Evolutionary conservation across 75 land plant species (phyloP).

Genomic region (Adiantum capillusveneris): DNA sequence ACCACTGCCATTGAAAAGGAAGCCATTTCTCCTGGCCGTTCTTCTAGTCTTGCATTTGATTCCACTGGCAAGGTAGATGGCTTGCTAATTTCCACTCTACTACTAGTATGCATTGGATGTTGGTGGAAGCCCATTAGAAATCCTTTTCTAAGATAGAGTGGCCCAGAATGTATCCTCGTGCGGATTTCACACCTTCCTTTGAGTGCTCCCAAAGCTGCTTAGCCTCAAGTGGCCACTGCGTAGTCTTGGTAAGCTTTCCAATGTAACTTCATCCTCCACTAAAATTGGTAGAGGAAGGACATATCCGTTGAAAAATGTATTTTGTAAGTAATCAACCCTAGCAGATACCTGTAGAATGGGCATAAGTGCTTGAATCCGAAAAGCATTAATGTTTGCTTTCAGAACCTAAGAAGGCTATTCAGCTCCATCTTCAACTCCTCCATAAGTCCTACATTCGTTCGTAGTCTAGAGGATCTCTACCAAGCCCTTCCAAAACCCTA

Average conservation of each 20-base stretch:
- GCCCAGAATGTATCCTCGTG: constrained; percentile 22
- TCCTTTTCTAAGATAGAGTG: background rate
- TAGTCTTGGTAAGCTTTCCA: constrained; percentile 39
- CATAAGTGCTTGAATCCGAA: constrained; percentile 60
- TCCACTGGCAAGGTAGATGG: background rate
- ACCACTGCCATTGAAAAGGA: constrained; percentile 50
- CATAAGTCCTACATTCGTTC: constrained; percentile 49
- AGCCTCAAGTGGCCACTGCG: constrained; percentile 43
- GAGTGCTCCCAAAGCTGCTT: constrained; percentile 30
- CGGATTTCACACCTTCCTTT: constrained; percentile 45
- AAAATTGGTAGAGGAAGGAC: constrained; percentile 29
- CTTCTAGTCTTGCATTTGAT: constrained; percentile 12
- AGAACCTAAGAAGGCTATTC: constrained; percentile 59
- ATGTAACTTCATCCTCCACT: constrained; percentile 3
- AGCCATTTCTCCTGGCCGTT: constrained; percentile 26
- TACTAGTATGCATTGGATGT: constrained; percentile 58
- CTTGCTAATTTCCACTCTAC: constrained; percentile 11
- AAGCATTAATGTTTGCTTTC: constrained; percentile 62
- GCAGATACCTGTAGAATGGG: constrained; percentile 60
- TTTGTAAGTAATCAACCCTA: constrained; percentile 67
- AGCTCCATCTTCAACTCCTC: constrained; percentile 76
- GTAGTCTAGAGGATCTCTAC: constrained; percentile 45
- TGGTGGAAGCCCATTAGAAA: constrained; percentile 23
- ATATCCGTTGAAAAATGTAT: constrained; percentile 62
- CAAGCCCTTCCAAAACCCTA: constrained; percentile 58